Conservation (phyloP, 2,329 filamentous ascomycete genomes). For the Claviceps arundinis region DNA sequence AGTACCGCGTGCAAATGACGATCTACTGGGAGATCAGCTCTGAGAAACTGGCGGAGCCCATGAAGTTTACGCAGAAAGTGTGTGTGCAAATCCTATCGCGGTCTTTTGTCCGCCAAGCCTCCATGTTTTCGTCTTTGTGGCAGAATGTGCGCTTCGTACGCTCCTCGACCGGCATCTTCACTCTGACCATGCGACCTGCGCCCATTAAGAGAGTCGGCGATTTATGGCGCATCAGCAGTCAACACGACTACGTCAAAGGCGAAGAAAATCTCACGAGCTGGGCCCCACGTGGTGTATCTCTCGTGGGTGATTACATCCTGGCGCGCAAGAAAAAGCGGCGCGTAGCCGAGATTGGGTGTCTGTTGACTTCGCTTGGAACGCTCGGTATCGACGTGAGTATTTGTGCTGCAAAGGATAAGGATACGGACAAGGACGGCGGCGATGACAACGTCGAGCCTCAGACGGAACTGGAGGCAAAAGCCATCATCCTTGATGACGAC, state of each 20-base stretch:
- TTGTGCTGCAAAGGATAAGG: slow-evolving; percentile 19
- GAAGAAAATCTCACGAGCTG: slow-evolving; percentile 77
- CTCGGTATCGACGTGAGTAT: slow-evolving; percentile 33
- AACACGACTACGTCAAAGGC: slow-evolving; percentile 90
- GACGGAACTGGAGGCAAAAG: slow-evolving; percentile 20
- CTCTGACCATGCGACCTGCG: slow-evolving; percentile 70
- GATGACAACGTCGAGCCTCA: slow-evolving; percentile 18
- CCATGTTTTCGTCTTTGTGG: slow-evolving; percentile 78
- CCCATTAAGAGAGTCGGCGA: slow-evolving; percentile 87
- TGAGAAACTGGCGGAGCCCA: slow-evolving; percentile 71
- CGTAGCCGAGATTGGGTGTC: slow-evolving; percentile 66
- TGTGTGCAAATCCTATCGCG: slow-evolving; percentile 74
- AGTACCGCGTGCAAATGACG: slow-evolving; percentile 79
- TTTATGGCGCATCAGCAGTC: slow-evolving; percentile 91
- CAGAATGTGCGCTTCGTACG: slow-evolving; percentile 75
- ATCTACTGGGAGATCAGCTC: slow-evolving; percentile 79
- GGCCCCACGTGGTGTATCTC: slow-evolving; percentile 77
- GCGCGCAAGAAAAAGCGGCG: slow-evolving; percentile 62
- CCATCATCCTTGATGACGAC: slow-evolving; percentile 37
- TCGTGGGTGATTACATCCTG: slow-evolving; percentile 77
- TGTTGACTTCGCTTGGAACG: slow-evolving; percentile 51
- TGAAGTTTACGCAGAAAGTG: slow-evolving; percentile 72
- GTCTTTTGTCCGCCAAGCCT: slow-evolving; percentile 72
- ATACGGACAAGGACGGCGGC: slow-evolving; percentile 5
- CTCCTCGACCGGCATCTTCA: slow-evolving; percentile 77